Evolutionary conservation across 2,329 filamentous ascomycete genomes (phyloP).

Genomic region (Mollisiaceae sp.): DNA sequence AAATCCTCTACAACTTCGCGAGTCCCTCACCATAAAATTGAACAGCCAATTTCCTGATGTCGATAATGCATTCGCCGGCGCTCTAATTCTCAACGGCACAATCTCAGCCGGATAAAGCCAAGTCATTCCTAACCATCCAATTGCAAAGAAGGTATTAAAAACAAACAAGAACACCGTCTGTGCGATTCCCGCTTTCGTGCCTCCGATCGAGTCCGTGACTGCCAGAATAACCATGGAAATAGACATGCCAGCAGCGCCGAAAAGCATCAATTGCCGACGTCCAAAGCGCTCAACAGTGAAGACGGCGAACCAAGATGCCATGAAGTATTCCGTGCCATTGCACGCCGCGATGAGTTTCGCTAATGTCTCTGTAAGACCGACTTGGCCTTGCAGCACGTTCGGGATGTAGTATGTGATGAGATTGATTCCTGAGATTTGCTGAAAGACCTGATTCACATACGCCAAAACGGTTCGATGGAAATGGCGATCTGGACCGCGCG

Average conservation of each 20-base stretch:
- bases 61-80: neutral
- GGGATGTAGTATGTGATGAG: slow-evolving; percentile 7
- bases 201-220: slow-evolving; percentile 29
- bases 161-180: slow-evolving; percentile 2
- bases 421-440: slow-evolving; percentile 11
- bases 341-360: slow-evolving; percentile 5
- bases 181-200: neutral
- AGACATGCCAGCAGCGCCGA: slow-evolving; percentile 67
- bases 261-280: slow-evolving; percentile 74
- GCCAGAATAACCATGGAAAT: slow-evolving; percentile 66
- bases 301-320: slow-evolving; percentile 46
- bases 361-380: neutral
- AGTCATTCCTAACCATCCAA: slow-evolving; percentile 8
- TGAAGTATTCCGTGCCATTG: slow-evolving; percentile 46
- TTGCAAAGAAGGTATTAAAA: slow-evolving; percentile 6
- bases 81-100: slow-evolving; percentile 4
- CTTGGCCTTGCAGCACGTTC: neutral
- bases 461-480: slow-evolving; percentile 3
- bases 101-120: slow-evolving; percentile 10
- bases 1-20: neutral
- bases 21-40: neutral
- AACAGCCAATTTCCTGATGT: neutral
- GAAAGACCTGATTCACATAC: neutral
- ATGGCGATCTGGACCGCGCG: neutral
- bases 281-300: slow-evolving; percentile 61